A percentile compares a stretch with the other conserved stretches of the same genome.
Evolutionary conservation across 305 asterid genomes (phyloP).

Genomic region (Fraxinus albicans): DNA sequence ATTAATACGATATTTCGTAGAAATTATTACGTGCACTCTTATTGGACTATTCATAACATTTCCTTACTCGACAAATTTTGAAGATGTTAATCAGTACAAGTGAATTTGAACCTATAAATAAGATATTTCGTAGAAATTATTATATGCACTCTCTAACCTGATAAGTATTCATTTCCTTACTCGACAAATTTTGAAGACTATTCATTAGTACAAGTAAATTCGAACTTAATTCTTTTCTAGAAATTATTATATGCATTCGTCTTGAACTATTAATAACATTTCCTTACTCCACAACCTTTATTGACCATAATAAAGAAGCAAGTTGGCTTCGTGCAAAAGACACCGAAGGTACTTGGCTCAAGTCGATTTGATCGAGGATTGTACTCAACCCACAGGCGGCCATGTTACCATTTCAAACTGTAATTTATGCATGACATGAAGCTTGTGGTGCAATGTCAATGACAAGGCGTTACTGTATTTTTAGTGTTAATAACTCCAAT

Average conservation of each 20-base stretch:
- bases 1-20: no score
- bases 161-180: no score
- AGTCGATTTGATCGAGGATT: neutral
- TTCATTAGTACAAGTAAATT: no score
- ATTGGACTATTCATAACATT: no score
- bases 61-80: neutral
- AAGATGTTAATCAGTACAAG: neutral
- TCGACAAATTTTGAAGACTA: neutral
- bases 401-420: neutral
- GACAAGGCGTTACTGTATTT: neutral
- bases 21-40: no score
- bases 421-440: neutral
- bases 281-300: no score
- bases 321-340: neutral
- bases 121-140: neutral
- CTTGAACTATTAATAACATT: neutral
- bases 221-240: neutral
- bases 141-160: no score
- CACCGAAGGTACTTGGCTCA: neutral
- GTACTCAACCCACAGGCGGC: neutral
- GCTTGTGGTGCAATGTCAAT: neutral
- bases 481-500: neutral
- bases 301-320: no score
- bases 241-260: neutral
- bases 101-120: neutral